phyloP scores from a whole-genome alignment of 345 rosid species.

The Euclidium syriacum region DNA sequence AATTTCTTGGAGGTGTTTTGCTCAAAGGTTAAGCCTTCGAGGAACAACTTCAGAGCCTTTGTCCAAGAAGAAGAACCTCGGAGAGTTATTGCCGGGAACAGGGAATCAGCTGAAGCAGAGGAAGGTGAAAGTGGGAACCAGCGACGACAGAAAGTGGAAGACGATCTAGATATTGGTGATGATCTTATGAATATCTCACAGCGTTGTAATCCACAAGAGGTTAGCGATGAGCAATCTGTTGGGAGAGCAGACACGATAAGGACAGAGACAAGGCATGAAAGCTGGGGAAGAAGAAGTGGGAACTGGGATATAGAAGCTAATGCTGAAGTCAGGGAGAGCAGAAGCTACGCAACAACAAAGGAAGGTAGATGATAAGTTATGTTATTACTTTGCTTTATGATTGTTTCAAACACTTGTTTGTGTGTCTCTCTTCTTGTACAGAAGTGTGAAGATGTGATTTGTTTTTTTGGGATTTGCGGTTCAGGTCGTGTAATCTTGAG shows the following conservation, averaged over 20 bases:
- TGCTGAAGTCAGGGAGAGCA: constrained; percentile 50
- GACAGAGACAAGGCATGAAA: constrained; percentile 63
- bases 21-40: constrained; percentile 70
- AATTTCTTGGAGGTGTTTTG: constrained; percentile 86
- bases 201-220: constrained; percentile 67
- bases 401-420: background rate
- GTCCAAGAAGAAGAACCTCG: constrained; percentile 63
- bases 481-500: constrained; percentile 24
- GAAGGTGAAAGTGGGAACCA: constrained; percentile 40
- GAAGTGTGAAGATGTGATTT: constrained; percentile 10
- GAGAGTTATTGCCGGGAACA: constrained; percentile 29
- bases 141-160: constrained; percentile 82
- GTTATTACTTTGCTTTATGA: background rate
- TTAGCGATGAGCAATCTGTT: constrained; percentile 47
- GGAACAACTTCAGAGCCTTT: constrained; percentile 72
- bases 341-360: constrained; percentile 41
- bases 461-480: background rate
- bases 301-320: constrained; percentile 65
- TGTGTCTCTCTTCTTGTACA: constrained; percentile 10
- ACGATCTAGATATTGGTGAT: constrained; percentile 82
- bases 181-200: constrained; percentile 87
- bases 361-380: constrained; percentile 26
- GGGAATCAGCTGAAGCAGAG: constrained; percentile 49
- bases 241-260: constrained; percentile 64
- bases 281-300: constrained; percentile 63